Evolutionary conservation across 2,329 filamentous ascomycete genomes (phyloP).

Genomic region (Huntiella moniliformis): DNA sequence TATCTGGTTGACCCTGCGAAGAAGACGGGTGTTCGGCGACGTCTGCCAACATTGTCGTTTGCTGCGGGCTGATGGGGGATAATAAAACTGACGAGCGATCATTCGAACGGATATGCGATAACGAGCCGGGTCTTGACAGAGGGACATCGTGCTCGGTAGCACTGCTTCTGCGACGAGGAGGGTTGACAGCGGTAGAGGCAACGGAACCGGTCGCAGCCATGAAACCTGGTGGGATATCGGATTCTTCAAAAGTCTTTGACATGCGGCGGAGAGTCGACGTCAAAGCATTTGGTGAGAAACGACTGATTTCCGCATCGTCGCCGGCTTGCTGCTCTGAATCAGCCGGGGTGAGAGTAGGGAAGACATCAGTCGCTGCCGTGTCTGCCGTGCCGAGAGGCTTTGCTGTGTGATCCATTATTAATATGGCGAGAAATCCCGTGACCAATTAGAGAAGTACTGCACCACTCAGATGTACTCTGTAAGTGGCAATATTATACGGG

Average conservation of each 20-base stretch:
- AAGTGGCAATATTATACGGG: no score
- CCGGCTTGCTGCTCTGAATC: neutral
- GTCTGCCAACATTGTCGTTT: constrained; percentile 1
- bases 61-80: neutral
- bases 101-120: constrained; percentile 5
- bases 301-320: neutral
- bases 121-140: constrained; percentile 2
- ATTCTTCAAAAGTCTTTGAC: constrained; percentile 25
- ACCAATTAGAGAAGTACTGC: no score
- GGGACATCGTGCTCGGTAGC: constrained; percentile 10
- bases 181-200: constrained; percentile 21
- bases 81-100: neutral
- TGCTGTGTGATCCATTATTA: no score
- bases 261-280: constrained; percentile 16
- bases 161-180: constrained; percentile 7
- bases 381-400: no score
- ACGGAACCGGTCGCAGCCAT: constrained; percentile 28
- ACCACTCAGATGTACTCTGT: no score
- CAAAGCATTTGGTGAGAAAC: constrained; percentile 1
- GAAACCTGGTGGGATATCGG: constrained; percentile 28
- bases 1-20: neutral
- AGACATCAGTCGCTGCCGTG: neutral
- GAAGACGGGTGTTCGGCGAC: constrained; percentile 7
- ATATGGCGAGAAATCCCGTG: no score
- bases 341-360: neutral